Base-by-base conservation (phyloP, 805 yeast species). In the Hanseniaspora jakobsenii region DNA sequence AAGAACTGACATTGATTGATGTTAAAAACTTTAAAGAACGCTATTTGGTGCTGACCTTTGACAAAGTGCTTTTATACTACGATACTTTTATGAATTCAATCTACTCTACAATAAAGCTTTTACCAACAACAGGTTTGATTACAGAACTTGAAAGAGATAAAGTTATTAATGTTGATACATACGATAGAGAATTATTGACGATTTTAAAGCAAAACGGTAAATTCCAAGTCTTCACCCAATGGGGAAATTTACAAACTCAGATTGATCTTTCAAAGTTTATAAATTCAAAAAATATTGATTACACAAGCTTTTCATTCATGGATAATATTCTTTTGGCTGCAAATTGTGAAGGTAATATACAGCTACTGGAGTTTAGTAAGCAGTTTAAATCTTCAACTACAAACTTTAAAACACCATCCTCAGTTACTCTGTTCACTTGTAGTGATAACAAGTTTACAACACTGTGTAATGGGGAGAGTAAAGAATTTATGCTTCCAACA, bases 321-420 rank as follows among this genome's bases (percentile, higher is more conserved):
- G 57, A 54, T 34, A 46, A 46, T 10, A 10, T 46, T 8, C 21
- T 58, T 14, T 32, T 59, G 4, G 32, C 53, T 2, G 49, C 49
- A 3, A 44, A 56, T 3, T 47, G 40, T 12, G 38, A 50, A 3
- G 64, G 63, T 4, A 38, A 49, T 6, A 54, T 55, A 24, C 55
- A 55, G 37, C 14, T 51, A 2, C 56, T 62, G 59, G 47, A 52
- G 23, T 42, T 56, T 21, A 60, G 61, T 60, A 53, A 49, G 56
- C 55, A 47, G 29, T 45, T 14, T 28, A 45, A 13, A 34, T 36
- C 9, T 12, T 48, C 53, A 2, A 46, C 43, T 18, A 51, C 53
- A 17, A 54, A 60, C 49, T 50, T 54, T 13, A 51, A 61, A 26
- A 26, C 41, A 9, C 50, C 54, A 3, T 47, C 47, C n/a, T 47